These are phyloP conservation scores for Fusarium algeriense DNA, from an alignment of 2,329 filamentous ascomycete genomes.

Conservation along the genomic window DNA sequence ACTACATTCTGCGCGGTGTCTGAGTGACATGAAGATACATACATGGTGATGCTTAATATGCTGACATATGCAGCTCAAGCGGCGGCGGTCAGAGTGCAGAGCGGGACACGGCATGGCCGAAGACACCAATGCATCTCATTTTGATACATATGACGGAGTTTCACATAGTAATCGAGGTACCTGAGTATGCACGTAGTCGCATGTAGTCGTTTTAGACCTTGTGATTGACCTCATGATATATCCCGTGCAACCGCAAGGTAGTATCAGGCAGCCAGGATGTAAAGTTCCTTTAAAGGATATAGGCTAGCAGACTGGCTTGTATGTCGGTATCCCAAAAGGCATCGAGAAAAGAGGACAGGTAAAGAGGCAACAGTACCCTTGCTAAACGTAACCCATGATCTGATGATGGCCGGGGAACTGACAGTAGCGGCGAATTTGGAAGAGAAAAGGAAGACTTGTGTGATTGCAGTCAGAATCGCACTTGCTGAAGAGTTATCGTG, in stretches of 20 bases:
- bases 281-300: neutral
- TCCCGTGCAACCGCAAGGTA: conserved; percentile 8
- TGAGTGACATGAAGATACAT: conserved; percentile 12
- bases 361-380: conserved; percentile 1
- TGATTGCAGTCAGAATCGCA: neutral
- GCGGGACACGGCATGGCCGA: neutral
- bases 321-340: neutral
- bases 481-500: neutral
- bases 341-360: conserved; percentile 4
- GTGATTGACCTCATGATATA: conserved; percentile 16
- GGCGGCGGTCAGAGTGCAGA: conserved; percentile 11
- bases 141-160: neutral
- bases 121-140: neutral
- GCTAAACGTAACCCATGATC: conserved; percentile 26
- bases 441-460: neutral
- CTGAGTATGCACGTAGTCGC: conserved; percentile 7
- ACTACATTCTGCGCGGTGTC: neutral
- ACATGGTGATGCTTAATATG: neutral
- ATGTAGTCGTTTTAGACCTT: conserved; percentile 16
- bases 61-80: neutral
- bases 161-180: neutral
- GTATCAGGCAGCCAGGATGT: neutral
- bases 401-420: neutral
- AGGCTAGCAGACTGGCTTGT: neutral
- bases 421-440: neutral